Base-by-base conservation (phyloP, 2,329 filamentous ascomycete genomes). In the Diaporthe caulivora region DNA sequence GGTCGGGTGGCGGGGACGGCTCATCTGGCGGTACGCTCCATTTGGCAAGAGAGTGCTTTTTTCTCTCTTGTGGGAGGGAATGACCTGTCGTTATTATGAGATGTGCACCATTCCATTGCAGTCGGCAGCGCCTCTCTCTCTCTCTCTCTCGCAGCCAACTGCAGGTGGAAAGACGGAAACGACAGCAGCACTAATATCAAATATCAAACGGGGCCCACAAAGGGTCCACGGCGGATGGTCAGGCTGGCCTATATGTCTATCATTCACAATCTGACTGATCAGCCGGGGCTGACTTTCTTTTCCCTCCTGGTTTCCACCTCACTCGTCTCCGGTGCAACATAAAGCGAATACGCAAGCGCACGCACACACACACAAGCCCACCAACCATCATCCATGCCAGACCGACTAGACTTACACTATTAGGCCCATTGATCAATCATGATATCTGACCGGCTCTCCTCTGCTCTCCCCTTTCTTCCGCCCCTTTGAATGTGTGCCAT, bases 231-330 rank as follows among this genome's bases (percentile, higher is more conserved):
- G 9, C 44, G n/a, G 44, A 29, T 65, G 60, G 60, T 18, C 29
- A 34, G n/a, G 42, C 26, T 44, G 24, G 42, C 49, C 40, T 21
- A 67, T 65, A 40, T 67, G 44, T 53, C 62, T 53, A 67, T 67
- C 62, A 67, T 37, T 67, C 62, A 67, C 62, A 21, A n/a, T 53
- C 47, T 67, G 62, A 67, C 44, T 67, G 62, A 67, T 67, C 62
- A 34, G 47, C 62, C 62, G 62, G 62, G 15, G 29, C 62, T 67
- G 31, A 31, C 49, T 26, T 40, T 29, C n/a, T 40, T 13, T 40
- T 53, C 7, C n/a, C 21, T 40, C 62, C 62, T 47, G 31, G 47
- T 67, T 67, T 40, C 62, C 62, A 67, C 31, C 62, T 26, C 44
- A 18, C 42, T 18, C 13, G 44, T 11, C n/a, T n/a, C 42, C 8